Percentiles rank a stretch among this genome's conserved stretches.
phyloP scores from a whole-genome alignment of 805 yeast genomes.

The Metahyphopichia silvanorum region DNA sequence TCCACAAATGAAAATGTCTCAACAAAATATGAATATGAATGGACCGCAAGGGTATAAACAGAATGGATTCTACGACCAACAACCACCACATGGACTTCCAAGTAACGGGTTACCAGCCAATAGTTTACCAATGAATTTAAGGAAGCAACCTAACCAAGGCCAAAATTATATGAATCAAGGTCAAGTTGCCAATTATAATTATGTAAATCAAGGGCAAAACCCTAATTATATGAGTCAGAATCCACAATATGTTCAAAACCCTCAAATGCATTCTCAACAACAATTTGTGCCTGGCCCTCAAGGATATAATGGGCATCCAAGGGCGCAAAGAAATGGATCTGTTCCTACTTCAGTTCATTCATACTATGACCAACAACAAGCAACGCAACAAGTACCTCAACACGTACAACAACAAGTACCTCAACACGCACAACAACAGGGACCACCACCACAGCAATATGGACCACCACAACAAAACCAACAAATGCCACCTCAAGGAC shows the following conservation, averaged over 20 bases:
- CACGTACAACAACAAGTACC: slow-evolving; percentile 3
- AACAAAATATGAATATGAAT: neutral
- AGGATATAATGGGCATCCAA: too few relatives aligned
- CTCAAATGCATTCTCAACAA: slow-evolving; percentile 5
- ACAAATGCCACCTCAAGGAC: slow-evolving; percentile 8
- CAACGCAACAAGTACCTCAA: slow-evolving; percentile 7
- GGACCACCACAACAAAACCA: slow-evolving; percentile 12
- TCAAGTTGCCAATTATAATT: slow-evolving; percentile 3
- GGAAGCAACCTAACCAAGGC: slow-evolving; percentile 13
- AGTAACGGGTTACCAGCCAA: slow-evolving; percentile 23
- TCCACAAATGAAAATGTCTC: neutral
- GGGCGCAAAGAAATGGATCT: slow-evolving; percentile 9
- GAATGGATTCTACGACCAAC: slow-evolving; percentile 24
- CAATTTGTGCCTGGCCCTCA: neutral
- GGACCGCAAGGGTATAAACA: slow-evolving; percentile 3
- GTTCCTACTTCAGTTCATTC: slow-evolving; percentile 9
- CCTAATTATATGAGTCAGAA: slow-evolving; percentile 6
- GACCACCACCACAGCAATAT: slow-evolving; percentile 6
- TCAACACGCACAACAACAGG: slow-evolving; percentile 8
- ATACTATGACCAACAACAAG: slow-evolving; percentile 5
- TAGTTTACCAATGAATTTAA: slow-evolving; percentile 21
- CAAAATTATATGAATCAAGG: slow-evolving; percentile 3
- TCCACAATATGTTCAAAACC: slow-evolving; percentile 5
- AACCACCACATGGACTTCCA: slow-evolving; percentile 31
- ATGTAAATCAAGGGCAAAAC: slow-evolving; percentile 7